Evolutionary conservation across 768 basidiomycete genomes (phyloP).

Genomic region (Mycena galericulata): DNA sequence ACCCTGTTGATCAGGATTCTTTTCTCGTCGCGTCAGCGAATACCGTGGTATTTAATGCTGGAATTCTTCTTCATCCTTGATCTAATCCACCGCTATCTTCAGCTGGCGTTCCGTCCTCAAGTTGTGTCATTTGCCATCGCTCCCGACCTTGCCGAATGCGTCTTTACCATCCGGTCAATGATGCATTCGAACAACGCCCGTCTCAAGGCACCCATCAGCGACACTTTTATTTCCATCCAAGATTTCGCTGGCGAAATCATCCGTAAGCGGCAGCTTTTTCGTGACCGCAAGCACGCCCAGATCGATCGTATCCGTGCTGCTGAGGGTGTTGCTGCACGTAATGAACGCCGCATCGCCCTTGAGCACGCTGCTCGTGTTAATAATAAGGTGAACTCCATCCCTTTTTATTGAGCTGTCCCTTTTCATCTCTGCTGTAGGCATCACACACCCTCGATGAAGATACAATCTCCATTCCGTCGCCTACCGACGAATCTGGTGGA

Average conservation of each 20-base stretch:
- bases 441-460: not conserved
- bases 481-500: not conserved
- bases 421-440: not conserved
- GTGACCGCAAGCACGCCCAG: not conserved
- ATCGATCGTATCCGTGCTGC: not conserved
- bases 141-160: not conserved
- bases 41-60: slow-evolving; percentile 1
- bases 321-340: not conserved
- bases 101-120: slow-evolving; percentile 6
- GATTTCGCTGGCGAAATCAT: slow-evolving; percentile 16
- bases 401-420: not conserved
- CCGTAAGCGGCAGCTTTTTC: not conserved
- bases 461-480: not conserved
- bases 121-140: not conserved
- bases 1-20: slow-evolving; percentile 18
- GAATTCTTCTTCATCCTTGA: not conserved
- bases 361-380: not conserved
- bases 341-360: not conserved
- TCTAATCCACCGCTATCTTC: not conserved
- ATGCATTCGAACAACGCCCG: not conserved
- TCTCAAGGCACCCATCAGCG: not conserved
- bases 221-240: not conserved
- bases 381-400: not conserved
- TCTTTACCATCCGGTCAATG: not conserved
- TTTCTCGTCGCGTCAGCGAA: slow-evolving; percentile 11